Percentiles rank a stretch among this genome's conserved stretches.
These are phyloP conservation scores for Diaporthe caulivora DNA, from an alignment of 2,329 filamentous ascomycete species.

Conservation along the genomic window DNA sequence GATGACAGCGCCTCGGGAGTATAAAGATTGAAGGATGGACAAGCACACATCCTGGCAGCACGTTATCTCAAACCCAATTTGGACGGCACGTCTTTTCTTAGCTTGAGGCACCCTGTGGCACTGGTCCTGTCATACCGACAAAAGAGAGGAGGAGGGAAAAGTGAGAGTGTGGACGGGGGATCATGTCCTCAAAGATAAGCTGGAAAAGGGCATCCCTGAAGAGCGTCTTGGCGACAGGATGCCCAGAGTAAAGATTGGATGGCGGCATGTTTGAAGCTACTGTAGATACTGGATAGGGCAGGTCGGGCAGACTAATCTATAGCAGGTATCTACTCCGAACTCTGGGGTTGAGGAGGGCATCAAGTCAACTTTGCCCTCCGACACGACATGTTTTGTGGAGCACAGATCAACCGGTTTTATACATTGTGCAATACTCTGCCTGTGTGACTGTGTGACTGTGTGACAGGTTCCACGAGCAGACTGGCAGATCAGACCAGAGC, in stretches of 20 bases:
- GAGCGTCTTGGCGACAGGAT: neutral
- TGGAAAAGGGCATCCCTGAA: neutral
- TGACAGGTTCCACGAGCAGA: no score
- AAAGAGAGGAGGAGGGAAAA: neutral
- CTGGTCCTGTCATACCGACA: neutral
- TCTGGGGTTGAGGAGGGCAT: neutral
- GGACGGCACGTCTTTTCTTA: slow-evolving; percentile 14
- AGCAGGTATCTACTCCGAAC: no score
- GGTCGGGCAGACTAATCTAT: neutral
- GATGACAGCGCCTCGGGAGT: neutral
- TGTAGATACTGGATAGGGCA: neutral
- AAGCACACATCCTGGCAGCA: neutral
- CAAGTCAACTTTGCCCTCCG: neutral
- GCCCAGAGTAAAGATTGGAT: slow-evolving; percentile 10
- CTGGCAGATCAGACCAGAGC: neutral
- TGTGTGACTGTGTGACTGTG: neutral
- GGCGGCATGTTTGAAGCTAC: slow-evolving; percentile 31
- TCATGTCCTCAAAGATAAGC: neutral
- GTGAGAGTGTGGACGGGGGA: neutral
- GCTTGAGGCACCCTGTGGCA: neutral
- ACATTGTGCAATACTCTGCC: no score
- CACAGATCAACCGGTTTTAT: neutral
- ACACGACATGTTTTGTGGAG: slow-evolving; percentile 6
- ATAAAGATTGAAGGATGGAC: neutral
- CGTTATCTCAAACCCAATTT: slow-evolving; percentile 32